Evolutionary conservation across 208 protist species (phyloP), one percentile per base, ranked within the genome.

Genomic region (Porcisia deanei): DNA sequence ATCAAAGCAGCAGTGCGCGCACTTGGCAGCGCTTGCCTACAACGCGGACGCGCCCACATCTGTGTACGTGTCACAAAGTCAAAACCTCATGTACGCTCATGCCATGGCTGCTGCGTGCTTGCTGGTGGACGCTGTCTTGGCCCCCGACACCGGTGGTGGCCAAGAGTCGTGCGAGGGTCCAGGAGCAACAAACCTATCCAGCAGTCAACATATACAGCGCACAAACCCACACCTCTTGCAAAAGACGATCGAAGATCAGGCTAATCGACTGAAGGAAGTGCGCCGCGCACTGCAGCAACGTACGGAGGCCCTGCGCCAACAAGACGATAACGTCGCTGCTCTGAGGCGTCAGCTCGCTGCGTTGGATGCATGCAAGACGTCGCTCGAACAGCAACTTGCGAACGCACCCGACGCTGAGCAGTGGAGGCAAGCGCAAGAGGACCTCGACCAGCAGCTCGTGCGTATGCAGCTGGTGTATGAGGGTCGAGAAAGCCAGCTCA

Each of bases 401-500:
- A 68, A 18, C 3, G 75, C 84, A n/a, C 88, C 80, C 0, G 89
- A 97, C 73, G 84, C 86, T 65, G 88, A 97, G n/a, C 76, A 93
- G 68, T 71, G 86, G 69, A 81, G 88, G 52, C 64, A 68, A 9
- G 78, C 91, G 68, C 84, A 89, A 63, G 85, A 86, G 7, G 72
- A 81, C n/a, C 57, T 88, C 16, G 89, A 95, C 53, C 61, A 82
- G 45, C 85, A 85, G 34, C 58, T 94, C 49, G 73, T 83, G 63
- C 75, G 64, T 18, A 41, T 90, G 49, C 84, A 82, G 2, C 77
- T 75, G 3, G 89, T 93, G 75, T 93, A 86, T 76, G 68, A 79
- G 2, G 68, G 57, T 1, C 85, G 88, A 1, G 91, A 94, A 65
- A 78, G 73, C 30, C 71, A 77, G 18, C 81, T 95, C 0, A 85